phyloP scores from a whole-genome alignment of 768 basidiomycete species.

The Pleurotus djamor region DNA sequence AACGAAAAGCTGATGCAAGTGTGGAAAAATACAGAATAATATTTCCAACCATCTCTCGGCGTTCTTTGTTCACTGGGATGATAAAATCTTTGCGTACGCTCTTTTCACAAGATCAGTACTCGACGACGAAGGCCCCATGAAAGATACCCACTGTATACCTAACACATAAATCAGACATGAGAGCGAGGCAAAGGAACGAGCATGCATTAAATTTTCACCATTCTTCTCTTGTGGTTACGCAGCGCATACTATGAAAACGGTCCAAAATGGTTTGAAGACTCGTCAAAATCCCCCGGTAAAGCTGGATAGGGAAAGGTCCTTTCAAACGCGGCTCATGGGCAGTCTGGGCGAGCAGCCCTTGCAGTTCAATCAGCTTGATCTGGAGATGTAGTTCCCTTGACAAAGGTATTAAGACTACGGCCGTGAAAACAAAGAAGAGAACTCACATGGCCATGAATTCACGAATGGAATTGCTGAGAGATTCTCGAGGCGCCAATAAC shows the following conservation, averaged over 20 bases:
- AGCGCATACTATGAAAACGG: constrained; percentile 92
- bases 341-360: constrained; percentile 83
- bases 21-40: constrained; percentile 88
- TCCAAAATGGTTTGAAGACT: constrained; percentile 86
- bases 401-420: neutral
- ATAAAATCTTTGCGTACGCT: constrained; percentile 86
- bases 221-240: constrained; percentile 94
- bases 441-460: constrained; percentile 93
- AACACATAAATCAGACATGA: constrained; percentile 9
- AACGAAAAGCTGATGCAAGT: constrained; percentile 73
- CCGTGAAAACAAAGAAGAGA: neutral
- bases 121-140: neutral
- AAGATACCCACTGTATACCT: constrained; percentile 68
- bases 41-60: constrained; percentile 94
- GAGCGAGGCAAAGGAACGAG: constrained; percentile 16
- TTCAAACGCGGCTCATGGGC: constrained; percentile 94
- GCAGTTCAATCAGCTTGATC: constrained; percentile 83
- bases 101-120: constrained; percentile 32
- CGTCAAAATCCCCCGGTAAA: constrained; percentile 82
- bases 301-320: constrained; percentile 86
- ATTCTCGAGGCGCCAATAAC: constrained; percentile 29
- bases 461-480: constrained; percentile 60
- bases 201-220: constrained; percentile 46
- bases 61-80: constrained; percentile 83
- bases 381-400: constrained; percentile 93